These are phyloP conservation scores for Pseudocercospora musae DNA, from an alignment of 2,329 filamentous ascomycete species.

Conservation along the genomic window DNA sequence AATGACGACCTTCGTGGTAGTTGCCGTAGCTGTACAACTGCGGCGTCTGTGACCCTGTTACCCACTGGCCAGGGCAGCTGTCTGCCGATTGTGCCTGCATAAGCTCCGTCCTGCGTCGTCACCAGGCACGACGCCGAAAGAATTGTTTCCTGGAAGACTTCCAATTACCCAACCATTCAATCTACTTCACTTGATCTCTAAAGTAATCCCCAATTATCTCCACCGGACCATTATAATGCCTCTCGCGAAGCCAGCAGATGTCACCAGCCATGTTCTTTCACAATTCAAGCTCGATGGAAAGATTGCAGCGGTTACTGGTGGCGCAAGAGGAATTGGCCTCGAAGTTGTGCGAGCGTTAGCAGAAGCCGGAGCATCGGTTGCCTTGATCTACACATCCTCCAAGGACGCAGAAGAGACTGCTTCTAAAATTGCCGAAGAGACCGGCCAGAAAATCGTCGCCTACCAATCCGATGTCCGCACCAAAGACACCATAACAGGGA, in stretches of 20 bases:
- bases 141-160: neutral
- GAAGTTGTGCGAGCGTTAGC: constrained; percentile 88
- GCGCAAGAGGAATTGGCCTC: constrained; percentile 78
- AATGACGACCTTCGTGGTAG: neutral
- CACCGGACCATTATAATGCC: constrained; percentile 16
- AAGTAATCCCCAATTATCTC: neutral
- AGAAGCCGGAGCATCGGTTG: constrained; percentile 78
- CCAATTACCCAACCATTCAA: neutral
- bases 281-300: constrained; percentile 75
- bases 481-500: constrained; percentile 65
- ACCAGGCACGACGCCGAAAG: constrained; percentile 3
- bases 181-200: neutral
- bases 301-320: constrained; percentile 80
- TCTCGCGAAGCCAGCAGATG: constrained; percentile 24
- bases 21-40: neutral
- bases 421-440: constrained; percentile 16
- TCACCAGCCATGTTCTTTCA: constrained; percentile 19
- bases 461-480: constrained; percentile 73
- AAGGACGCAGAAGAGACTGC: constrained; percentile 36
- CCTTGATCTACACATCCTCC: constrained; percentile 88
- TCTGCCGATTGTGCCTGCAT: constrained; percentile 4
- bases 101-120: neutral
- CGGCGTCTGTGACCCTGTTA: constrained; percentile 3
- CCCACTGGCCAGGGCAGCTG: neutral
- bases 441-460: constrained; percentile 27